Percentiles rank a stretch among this genome's conserved stretches.
phyloP scores from a whole-genome alignment of 202 grass and related monocot species.

The Schoenoplectus triqueter region DNA sequence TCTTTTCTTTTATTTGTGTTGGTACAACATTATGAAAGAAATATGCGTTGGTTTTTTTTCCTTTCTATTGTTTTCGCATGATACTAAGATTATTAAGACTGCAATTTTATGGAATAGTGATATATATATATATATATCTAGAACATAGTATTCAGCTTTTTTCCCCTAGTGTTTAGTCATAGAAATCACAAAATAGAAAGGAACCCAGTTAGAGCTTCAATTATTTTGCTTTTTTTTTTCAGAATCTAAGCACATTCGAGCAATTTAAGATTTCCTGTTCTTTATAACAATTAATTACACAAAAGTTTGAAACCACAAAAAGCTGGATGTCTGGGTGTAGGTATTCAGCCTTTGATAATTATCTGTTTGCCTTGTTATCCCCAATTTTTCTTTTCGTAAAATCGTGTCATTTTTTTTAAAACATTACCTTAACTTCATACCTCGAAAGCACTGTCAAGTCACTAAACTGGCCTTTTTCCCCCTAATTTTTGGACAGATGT shows the following conservation, averaged over 20 bases:
- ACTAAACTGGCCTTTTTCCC: not conserved
- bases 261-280: not conserved
- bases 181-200: not conserved
- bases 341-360: not conserved
- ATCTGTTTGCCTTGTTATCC: not conserved
- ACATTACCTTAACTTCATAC: not conserved
- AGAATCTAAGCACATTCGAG: slow-evolving; percentile 2
- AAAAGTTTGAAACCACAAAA: not conserved
- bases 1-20: not conserved
- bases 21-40: not conserved
- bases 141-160: not conserved
- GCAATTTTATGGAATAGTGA: not conserved
- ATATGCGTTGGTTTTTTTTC: not conserved
- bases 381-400: not conserved
- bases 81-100: not conserved
- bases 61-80: slow-evolving; percentile 7
- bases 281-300: not conserved
- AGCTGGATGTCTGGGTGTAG: not conserved
- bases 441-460: slow-evolving; percentile 10
- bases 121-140: not conserved
- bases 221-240: slow-evolving; percentile 10
- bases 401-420: not conserved
- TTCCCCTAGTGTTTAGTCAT: not conserved
- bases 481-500: slow-evolving; percentile 2
- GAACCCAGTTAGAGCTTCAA: not conserved